These are phyloP conservation scores for Chaetomidium leptoderma DNA, from an alignment of 495 filamentous ascomycete genomes.

Conservation along the genomic window DNA sequence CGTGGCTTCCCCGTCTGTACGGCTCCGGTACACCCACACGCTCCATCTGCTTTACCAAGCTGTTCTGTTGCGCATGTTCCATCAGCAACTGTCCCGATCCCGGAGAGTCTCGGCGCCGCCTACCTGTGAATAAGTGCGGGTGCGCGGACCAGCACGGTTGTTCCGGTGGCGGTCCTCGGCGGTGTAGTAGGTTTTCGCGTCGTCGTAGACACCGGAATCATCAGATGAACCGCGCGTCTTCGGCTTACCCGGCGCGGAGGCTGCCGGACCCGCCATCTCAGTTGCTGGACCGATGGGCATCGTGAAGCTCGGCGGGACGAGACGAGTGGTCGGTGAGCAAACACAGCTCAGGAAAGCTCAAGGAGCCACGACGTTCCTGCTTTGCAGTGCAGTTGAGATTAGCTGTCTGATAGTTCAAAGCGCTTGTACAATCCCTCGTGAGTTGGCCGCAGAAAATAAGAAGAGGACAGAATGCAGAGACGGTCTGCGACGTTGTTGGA, in stretches of 20 bases:
- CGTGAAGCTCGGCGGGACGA: slow-evolving; percentile 1
- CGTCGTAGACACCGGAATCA: slow-evolving; percentile 43
- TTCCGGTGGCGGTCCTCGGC: slow-evolving; percentile 44
- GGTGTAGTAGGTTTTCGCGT: slow-evolving; percentile 49
- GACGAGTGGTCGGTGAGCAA: neutral
- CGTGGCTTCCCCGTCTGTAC: slow-evolving; percentile 48
- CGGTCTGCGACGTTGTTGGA: slow-evolving; percentile 9
- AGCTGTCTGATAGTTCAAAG: neutral
- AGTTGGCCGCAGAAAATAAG: neutral
- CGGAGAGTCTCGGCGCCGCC: neutral
- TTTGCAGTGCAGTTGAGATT: neutral
- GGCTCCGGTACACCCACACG: slow-evolving; percentile 41
- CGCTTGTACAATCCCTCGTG: neutral
- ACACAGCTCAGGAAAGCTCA: neutral
- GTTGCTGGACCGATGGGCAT: slow-evolving; percentile 18
- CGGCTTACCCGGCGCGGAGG: neutral
- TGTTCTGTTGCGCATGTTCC: slow-evolving; percentile 31
- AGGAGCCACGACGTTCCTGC: neutral
- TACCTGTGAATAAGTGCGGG: slow-evolving; percentile 48
- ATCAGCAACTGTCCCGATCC: slow-evolving; percentile 22
- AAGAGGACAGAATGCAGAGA: neutral
- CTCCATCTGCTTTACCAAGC: slow-evolving; percentile 43
- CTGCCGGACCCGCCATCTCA: slow-evolving; percentile 8
- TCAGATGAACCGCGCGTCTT: slow-evolving; percentile 28
- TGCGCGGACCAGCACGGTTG: slow-evolving; percentile 38